These are phyloP conservation scores for Eucalyptus melliodora DNA, from an alignment of 345 rosid species.

Conservation along the genomic window DNA sequence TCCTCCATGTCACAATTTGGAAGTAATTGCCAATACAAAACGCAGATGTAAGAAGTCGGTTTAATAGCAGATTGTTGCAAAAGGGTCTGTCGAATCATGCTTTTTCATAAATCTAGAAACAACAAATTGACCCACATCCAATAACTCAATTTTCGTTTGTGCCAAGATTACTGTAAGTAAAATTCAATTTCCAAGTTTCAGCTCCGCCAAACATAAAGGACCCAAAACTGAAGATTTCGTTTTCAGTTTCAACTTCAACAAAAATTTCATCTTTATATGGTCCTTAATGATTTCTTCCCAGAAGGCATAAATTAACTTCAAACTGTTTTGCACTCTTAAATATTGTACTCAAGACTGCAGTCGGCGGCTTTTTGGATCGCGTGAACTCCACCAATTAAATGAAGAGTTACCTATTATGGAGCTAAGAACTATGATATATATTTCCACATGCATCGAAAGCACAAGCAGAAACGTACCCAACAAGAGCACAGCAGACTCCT, in stretches of 20 bases:
- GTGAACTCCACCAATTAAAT: background rate
- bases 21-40: background rate
- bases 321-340: background rate
- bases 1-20: background rate
- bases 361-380: background rate
- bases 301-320: background rate
- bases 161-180: background rate
- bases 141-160: too few relatives aligned
- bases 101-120: background rate
- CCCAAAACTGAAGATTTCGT: background rate
- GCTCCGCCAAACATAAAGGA: background rate
- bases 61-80: background rate
- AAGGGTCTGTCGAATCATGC: background rate
- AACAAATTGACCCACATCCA: background rate
- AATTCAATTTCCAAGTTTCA: background rate
- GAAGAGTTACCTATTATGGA: background rate
- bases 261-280: background rate
- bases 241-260: background rate
- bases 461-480: background rate
- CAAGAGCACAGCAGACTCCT: slow-evolving; percentile 11
- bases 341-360: background rate
- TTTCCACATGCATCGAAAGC: background rate
- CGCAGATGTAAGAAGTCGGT: background rate
- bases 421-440: background rate
- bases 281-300: background rate